Percentiles rank a stretch among this genome's conserved stretches.
phyloP scores from a whole-genome alignment of 2,329 filamentous ascomycete genomes.

The Coniochaeta prunicola region DNA sequence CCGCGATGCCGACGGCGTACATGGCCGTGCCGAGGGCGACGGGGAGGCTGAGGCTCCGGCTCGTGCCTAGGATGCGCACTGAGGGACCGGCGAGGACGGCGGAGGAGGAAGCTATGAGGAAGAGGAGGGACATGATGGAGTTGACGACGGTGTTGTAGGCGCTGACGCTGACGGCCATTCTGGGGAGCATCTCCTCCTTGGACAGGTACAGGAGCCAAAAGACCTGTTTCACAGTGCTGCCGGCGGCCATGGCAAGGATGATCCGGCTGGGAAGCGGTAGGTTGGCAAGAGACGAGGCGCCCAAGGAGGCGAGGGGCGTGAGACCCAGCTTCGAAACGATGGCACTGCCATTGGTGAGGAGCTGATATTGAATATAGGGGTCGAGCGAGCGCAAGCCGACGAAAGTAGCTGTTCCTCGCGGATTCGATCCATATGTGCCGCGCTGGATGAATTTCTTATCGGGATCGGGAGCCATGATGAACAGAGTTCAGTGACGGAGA shows the following conservation, averaged over 20 bases:
- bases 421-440: conserved; percentile 26
- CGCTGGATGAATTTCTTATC: conserved; percentile 26
- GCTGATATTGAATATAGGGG: conserved; percentile 22
- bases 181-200: conserved; percentile 40
- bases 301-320: conserved; percentile 27
- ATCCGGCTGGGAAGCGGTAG: conserved; percentile 43
- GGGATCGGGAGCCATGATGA: background rate
- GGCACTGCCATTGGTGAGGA: conserved; percentile 27
- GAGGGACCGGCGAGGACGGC: conserved; percentile 15
- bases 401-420: conserved; percentile 28
- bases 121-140: conserved; percentile 45
- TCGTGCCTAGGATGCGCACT: conserved; percentile 13
- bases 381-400: conserved; percentile 28
- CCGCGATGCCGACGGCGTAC: conserved; percentile 42
- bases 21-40: conserved; percentile 39
- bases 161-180: conserved; percentile 33
- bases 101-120: conserved; percentile 41
- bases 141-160: conserved; percentile 49
- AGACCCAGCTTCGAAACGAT: conserved; percentile 39
- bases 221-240: conserved; percentile 46
- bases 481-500: background rate
- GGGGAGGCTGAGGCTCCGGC: conserved; percentile 22
- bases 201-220: conserved; percentile 41
- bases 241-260: conserved; percentile 45
- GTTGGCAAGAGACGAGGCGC: conserved; percentile 1